phyloP scores from a whole-genome alignment of 164 flowering plant species.

The Macadamia tetraphylla region DNA sequence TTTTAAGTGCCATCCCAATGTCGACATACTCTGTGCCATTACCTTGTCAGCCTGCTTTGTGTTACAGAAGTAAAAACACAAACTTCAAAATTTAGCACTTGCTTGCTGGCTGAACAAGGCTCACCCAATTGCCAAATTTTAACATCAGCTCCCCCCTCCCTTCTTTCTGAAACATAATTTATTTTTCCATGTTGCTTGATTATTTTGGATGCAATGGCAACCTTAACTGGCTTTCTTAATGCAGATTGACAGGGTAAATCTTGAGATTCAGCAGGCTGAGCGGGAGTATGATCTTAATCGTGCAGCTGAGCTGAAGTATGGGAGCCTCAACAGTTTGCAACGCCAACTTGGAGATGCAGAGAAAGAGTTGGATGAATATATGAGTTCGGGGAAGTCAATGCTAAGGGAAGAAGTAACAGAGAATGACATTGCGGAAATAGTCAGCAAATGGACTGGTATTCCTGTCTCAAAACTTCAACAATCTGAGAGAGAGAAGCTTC shows the following conservation, averaged over 20 bases:
- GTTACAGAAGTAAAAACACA: neutral
- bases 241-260: constrained; percentile 93
- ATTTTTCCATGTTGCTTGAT: neutral
- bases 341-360: constrained; percentile 79
- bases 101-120: neutral
- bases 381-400: constrained; percentile 93
- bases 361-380: constrained; percentile 71
- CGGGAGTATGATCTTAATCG: constrained; percentile 96
- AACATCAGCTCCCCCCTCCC: neutral
- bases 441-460: constrained; percentile 97
- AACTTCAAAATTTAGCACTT: neutral
- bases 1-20: too few relatives aligned
- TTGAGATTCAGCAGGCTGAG: constrained; percentile 97
- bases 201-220: too few relatives aligned
- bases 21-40: too few relatives aligned
- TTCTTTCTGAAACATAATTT: neutral
- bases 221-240: neutral
- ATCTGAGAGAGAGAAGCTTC: constrained; percentile 79
- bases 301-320: constrained; percentile 93
- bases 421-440: constrained; percentile 91
- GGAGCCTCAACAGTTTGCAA: constrained; percentile 80
- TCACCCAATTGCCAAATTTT: neutral
- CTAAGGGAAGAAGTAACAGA: constrained; percentile 91
- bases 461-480: constrained; percentile 93
- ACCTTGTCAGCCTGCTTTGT: neutral